Evolutionary conservation across 2,329 filamentous ascomycete species (phyloP).

Genomic region (Colletotrichum theobromicola): DNA sequence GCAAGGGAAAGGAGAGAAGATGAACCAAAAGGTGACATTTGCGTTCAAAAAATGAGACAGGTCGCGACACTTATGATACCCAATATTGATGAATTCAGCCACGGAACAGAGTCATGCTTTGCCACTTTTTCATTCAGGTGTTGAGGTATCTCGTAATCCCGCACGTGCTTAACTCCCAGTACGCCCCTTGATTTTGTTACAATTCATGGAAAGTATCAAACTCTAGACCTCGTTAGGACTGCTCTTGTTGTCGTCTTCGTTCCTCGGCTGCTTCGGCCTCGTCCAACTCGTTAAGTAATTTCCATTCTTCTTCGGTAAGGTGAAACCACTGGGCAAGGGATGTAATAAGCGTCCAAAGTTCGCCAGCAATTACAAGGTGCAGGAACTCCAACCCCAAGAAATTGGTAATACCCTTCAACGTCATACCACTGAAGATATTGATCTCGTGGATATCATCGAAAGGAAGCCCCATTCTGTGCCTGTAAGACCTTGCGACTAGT

Average conservation of each 20-base stretch:
- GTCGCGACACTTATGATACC: conserved; percentile 1
- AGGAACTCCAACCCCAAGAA: conserved; percentile 51
- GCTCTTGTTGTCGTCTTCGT: neutral
- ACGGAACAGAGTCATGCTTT: neutral
- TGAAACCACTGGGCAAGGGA: conserved; percentile 43
- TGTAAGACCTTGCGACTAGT: conserved; percentile 48
- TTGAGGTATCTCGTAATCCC: neutral
- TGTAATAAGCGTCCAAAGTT: conserved; percentile 50
- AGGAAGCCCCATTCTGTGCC: conserved; percentile 41
- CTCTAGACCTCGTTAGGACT: neutral
- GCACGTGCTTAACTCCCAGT: neutral
- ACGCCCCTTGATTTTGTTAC: too few relatives aligned
- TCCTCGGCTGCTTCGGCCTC: conserved; percentile 24
- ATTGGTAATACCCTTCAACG: conserved; percentile 46
- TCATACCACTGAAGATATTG: conserved; percentile 41
- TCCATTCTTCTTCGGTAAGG: conserved; percentile 48
- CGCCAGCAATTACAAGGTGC: conserved; percentile 47
- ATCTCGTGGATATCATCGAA: conserved; percentile 42
- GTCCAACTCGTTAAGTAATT: conserved; percentile 33
- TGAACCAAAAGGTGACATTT: neutral
- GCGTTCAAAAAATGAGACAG: neutral
- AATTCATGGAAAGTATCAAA: too few relatives aligned
- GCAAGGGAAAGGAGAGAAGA: conserved; percentile 7
- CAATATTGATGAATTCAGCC: neutral
- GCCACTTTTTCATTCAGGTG: neutral